Conservation (phyloP, 129 eudicot genomes). For the Escallonia herrerae region DNA sequence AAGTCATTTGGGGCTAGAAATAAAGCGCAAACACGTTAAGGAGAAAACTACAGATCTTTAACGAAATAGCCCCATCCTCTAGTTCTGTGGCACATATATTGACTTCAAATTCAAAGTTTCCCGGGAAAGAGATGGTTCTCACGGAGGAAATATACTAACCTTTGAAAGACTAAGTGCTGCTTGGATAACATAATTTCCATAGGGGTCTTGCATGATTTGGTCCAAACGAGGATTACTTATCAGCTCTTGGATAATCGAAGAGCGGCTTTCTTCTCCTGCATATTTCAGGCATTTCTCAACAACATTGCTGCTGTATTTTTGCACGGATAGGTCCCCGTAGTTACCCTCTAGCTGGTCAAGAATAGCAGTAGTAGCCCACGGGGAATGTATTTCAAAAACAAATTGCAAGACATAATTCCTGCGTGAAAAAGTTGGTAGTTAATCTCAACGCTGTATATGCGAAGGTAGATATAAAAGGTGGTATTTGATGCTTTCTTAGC, state of each 20-base stretch:
- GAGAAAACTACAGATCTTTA: no score
- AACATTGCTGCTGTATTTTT: slow-evolving; percentile 55
- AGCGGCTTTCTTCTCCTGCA: slow-evolving; percentile 42
- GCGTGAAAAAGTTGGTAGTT: slow-evolving; percentile 11
- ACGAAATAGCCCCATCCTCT: no score
- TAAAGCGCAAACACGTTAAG: no score
- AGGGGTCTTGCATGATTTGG: slow-evolving; percentile 61
- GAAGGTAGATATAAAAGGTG: no score
- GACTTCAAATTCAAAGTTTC: no score
- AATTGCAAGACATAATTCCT: slow-evolving; percentile 57
- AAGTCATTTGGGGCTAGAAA: no score
- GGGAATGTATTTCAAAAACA: slow-evolving; percentile 42
- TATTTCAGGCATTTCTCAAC: slow-evolving; percentile 54
- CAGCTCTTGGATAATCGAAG: slow-evolving; percentile 34
- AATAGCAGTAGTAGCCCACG: slow-evolving; percentile 46
- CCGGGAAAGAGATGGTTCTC: no score
- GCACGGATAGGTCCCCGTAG: slow-evolving; percentile 46
- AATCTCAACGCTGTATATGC: neutral
- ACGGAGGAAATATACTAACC: slow-evolving; percentile 16
- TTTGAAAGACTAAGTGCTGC: slow-evolving; percentile 50
- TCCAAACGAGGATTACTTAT: slow-evolving; percentile 39
- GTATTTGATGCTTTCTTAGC: no score
- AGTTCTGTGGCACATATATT: no score
- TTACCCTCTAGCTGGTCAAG: slow-evolving; percentile 50
- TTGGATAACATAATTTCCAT: slow-evolving; percentile 53